Evolutionary conservation across 2,329 filamentous ascomycete genomes (phyloP).

Genomic region (Ilyonectria destructans): DNA sequence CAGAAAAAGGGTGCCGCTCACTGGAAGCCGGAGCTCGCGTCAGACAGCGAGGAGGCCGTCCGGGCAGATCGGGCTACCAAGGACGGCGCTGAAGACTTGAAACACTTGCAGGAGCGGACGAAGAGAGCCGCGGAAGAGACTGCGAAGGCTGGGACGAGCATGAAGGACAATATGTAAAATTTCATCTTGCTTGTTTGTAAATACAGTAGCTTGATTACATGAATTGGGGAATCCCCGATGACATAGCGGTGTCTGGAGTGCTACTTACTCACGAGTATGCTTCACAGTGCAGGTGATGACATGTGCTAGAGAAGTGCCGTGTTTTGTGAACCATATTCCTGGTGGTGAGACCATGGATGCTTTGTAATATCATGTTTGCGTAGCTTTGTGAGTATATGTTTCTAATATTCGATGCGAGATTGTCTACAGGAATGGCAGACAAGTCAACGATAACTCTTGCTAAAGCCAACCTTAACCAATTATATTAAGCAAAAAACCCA

Average conservation of each 20-base stretch:
- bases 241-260: background rate
- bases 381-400: no score
- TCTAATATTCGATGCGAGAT: no score
- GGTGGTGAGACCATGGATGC: no score
- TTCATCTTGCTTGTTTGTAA: background rate
- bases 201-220: background rate
- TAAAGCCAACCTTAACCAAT: no score
- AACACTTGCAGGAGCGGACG: constrained; percentile 72
- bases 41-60: constrained; percentile 84
- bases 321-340: no score
- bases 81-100: constrained; percentile 57
- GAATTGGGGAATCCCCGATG: background rate
- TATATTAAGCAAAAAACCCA: no score
- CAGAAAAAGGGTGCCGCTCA: constrained; percentile 79
- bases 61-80: constrained; percentile 72
- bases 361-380: no score
- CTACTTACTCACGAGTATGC: background rate
- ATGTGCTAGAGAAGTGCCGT: no score
- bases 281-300: background rate
- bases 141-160: constrained; percentile 65
- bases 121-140: constrained; percentile 67
- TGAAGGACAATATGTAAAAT: constrained; percentile 60
- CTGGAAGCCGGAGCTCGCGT: constrained; percentile 85
- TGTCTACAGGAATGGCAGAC: no score
- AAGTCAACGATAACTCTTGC: no score